Base-by-base conservation (phyloP, 2,329 filamentous ascomycete genomes). In the Alternaria ethzedia region DNA sequence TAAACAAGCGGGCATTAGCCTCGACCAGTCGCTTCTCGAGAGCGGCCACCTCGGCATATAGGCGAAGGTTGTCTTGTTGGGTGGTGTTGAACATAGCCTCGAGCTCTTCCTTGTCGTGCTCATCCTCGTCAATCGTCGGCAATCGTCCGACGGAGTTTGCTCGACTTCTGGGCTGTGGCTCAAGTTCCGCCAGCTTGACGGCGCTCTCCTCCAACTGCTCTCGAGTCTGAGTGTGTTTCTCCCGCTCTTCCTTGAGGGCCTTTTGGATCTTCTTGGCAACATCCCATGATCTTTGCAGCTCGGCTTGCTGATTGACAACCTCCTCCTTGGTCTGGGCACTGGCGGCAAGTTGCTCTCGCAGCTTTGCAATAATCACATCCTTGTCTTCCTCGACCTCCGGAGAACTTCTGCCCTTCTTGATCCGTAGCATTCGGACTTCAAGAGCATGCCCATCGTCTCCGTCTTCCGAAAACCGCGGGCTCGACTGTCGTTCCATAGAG, bases 21-120 rank as follows among this genome's bases (percentile, higher is more conserved):
- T 78, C 75, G 8, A 68, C 65, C 8, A 78, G 55, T 44, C 73
- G 67, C 58, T 77, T 77, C 20, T 78, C 76, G 0, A 76, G 59
- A 11, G 68, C 64, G 17, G 75, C 70, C 3, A 77, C 64, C 30
- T 79, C 71, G 2, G 66, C 54, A 47, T 78, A 73, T 1, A 79
- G 68, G 4, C 74, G 68, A 13, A 75, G 45, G 41, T 79, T 79
- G 51, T 79, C 76, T 57, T 77, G 69, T 41, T 79, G 77, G 6
- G 76, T 71, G 2, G 72, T 68, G 32, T 79, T 73, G 61, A 79
- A 79, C 75, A 79, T 78, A 7, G 73, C 70, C 49, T 78, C 77
- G 3, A 79, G 63, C 58, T 79, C 77, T 11, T 74, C 69, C 50
- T 73, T 71, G 44, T 78, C 74, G 44, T 75, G 72, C 26, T 65